Percentiles rank a stretch among this genome's conserved stretches.
Evolutionary conservation across 192 early-diverging fungal species (phyloP).

Genomic region (Coemansia sp.): DNA sequence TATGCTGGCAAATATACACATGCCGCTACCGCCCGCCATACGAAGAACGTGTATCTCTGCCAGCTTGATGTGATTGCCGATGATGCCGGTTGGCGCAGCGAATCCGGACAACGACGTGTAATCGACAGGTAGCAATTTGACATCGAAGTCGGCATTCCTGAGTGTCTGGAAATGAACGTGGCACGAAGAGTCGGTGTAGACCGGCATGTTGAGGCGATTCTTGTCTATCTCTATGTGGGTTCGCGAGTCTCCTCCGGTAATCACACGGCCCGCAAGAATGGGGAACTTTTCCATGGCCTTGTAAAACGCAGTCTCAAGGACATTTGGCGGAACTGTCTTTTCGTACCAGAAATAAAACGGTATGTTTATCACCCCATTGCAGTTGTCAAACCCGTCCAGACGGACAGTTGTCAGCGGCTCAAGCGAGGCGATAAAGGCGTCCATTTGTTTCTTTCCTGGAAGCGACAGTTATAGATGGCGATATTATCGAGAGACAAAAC

Average conservation of each 20-base stretch:
- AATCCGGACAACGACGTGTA: not conserved
- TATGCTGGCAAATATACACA: constrained; percentile 20
- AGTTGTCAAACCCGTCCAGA: constrained; percentile 12
- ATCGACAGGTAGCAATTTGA: not conserved
- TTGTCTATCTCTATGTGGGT: constrained; percentile 6
- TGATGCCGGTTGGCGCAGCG: not conserved
- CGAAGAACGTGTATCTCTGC: constrained; percentile 10
- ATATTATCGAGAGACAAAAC: no score
- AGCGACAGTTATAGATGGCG: no score
- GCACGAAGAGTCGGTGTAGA: constrained; percentile 15
- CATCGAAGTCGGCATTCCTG: constrained; percentile 1
- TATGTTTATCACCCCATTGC: constrained; percentile 6
- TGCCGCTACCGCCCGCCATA: constrained; percentile 18
- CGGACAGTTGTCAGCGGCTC: constrained; percentile 5
- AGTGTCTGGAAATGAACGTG: constrained; percentile 6
- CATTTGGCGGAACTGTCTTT: constrained; percentile 12
- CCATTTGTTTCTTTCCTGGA: no score
- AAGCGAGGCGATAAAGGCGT: not conserved
- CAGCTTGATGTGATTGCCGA: constrained; percentile 8
- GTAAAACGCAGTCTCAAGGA: constrained; percentile 17
- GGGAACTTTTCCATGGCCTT: constrained; percentile 18
- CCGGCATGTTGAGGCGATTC: constrained; percentile 25
- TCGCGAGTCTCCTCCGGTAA: not conserved
- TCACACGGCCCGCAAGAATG: constrained; percentile 18
- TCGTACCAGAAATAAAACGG: constrained; percentile 16